These are phyloP conservation scores for Blastomyces percursus DNA, from an alignment of 2,329 filamentous ascomycete genomes.

Conservation along the genomic window DNA sequence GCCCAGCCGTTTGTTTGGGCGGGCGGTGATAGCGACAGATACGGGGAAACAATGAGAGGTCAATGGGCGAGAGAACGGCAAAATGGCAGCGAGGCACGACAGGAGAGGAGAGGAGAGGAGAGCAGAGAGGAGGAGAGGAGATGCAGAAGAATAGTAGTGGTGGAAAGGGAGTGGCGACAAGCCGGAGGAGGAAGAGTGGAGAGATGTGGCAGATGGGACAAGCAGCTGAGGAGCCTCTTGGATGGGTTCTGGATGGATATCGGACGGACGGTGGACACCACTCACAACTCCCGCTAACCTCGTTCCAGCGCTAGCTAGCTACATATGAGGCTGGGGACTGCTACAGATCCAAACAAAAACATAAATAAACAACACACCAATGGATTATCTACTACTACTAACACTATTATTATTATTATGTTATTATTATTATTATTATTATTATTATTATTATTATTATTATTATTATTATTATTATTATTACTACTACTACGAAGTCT, in stretches of 20 bases:
- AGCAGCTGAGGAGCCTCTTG: background rate
- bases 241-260: background rate
- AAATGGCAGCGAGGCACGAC: background rate
- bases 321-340: background rate
- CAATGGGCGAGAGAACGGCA: background rate
- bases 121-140: background rate
- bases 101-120: background rate
- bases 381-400: no score
- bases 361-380: background rate
- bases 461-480: no score
- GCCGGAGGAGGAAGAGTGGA: background rate
- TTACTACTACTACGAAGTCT: no score
- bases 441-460: no score
- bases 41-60: conserved; percentile 14
- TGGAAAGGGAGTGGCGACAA: background rate
- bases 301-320: no score
- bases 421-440: no score
- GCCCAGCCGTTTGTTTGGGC: background rate
- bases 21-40: conserved; percentile 15
- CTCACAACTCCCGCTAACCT: background rate
- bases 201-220: background rate
- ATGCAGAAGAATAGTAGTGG: no score
- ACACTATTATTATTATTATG: no score
- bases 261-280: no score
- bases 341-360: background rate